phyloP scores from a whole-genome alignment of 306 rosid genomes.

The Crotalaria pallida region DNA sequence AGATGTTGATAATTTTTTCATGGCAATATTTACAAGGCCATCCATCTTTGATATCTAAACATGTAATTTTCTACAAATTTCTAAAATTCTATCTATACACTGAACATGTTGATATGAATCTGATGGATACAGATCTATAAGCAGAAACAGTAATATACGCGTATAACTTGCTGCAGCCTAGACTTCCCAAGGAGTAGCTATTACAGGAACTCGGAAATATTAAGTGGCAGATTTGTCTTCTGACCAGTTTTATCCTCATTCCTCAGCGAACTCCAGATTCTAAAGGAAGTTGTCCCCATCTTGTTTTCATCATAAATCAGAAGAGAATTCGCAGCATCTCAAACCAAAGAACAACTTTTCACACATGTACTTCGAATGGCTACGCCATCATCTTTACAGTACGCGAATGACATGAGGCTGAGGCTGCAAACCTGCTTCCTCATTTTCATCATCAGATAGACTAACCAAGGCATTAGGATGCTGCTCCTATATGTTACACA shows the following conservation, averaged over 20 bases:
- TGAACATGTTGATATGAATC: constrained; percentile 1
- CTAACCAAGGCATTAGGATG: constrained; percentile 36
- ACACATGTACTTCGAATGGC: constrained; percentile 1
- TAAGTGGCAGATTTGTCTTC: constrained; percentile 4
- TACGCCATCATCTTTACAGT: constrained; percentile 27
- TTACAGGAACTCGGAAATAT: background rate
- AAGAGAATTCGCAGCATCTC: constrained; percentile 20
- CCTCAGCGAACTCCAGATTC: constrained; percentile 18
- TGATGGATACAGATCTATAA: constrained; percentile 9
- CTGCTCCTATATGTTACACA: constrained; percentile 39
- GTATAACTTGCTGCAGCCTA: constrained; percentile 16
- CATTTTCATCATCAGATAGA: constrained; percentile 48
- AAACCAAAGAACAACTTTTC: constrained; percentile 4
- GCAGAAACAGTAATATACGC: background rate
- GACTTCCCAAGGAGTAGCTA: constrained; percentile 9
- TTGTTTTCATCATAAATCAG: constrained; percentile 13
- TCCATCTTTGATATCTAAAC: constrained; percentile 13
- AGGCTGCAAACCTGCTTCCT: constrained; percentile 34
- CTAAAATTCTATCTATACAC: constrained; percentile 25
- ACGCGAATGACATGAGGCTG: constrained; percentile 48
- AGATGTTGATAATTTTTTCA: background rate
- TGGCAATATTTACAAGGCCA: constrained; percentile 23
- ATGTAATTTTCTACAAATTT: constrained; percentile 15
- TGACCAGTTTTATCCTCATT: background rate
- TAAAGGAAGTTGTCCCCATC: constrained; percentile 23